These are phyloP conservation scores for Leccinum sublutescens DNA, from an alignment of 768 basidiomycete species.

Conservation along the genomic window DNA sequence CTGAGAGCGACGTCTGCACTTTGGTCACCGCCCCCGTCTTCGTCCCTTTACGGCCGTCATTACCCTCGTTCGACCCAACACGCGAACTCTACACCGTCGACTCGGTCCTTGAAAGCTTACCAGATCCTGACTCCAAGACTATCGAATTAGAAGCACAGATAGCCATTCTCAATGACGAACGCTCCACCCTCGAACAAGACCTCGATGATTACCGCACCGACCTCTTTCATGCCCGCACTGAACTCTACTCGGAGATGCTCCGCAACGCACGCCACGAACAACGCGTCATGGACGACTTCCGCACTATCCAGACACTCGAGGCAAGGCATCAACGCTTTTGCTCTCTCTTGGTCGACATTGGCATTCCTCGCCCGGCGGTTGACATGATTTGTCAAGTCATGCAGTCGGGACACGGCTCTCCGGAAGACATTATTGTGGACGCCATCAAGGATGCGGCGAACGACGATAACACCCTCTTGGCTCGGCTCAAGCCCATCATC, in stretches of 20 bases:
- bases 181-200: constrained; percentile 24
- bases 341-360: constrained; percentile 26
- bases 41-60: constrained; percentile 18
- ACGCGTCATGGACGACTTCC: constrained; percentile 21
- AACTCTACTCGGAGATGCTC: constrained; percentile 31
- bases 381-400: constrained; percentile 22
- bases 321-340: constrained; percentile 24
- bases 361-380: constrained; percentile 24
- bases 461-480: constrained; percentile 41
- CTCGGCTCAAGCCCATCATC: constrained; percentile 38
- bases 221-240: constrained; percentile 29
- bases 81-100: constrained; percentile 19
- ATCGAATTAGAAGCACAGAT: constrained; percentile 16
- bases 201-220: constrained; percentile 28
- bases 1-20: constrained; percentile 39
- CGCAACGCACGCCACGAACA: constrained; percentile 27
- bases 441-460: constrained; percentile 44
- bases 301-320: constrained; percentile 29
- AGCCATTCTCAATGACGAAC: constrained; percentile 13
- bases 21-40: constrained; percentile 25
- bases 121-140: constrained; percentile 8
- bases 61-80: constrained; percentile 26
- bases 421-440: constrained; percentile 43
- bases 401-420: constrained; percentile 29
- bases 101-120: not conserved